Evolutionary conservation across 441 rosid genomes (phyloP).

Genomic region (Euphorbia celastroides): DNA sequence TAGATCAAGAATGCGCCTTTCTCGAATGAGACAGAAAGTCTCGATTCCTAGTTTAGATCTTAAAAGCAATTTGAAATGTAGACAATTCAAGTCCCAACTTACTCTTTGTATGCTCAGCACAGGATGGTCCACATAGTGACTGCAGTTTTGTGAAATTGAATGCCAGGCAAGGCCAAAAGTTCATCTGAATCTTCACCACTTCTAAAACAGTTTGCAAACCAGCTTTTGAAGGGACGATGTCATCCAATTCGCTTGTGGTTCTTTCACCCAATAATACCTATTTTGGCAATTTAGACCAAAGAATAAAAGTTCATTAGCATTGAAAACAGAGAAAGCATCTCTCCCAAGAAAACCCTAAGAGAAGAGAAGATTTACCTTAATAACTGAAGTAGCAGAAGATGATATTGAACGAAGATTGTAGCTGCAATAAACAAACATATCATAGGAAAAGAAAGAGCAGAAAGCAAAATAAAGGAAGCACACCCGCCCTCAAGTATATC

Average conservation of each 20-base stretch:
- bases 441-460: neutral
- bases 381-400: conserved; percentile 87
- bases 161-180: conserved; percentile 65
- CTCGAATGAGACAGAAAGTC: neutral
- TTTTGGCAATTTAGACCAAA: neutral
- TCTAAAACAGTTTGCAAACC: conserved; percentile 68
- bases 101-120: conserved; percentile 42
- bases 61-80: neutral
- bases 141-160: conserved; percentile 46
- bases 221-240: conserved; percentile 53
- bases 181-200: conserved; percentile 77
- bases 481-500: conserved; percentile 99
- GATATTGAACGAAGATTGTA: conserved; percentile 97
- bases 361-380: conserved; percentile 72
- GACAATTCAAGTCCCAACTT: conserved; percentile 23
- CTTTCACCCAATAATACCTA: conserved; percentile 83
- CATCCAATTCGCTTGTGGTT: conserved; percentile 32
- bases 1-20: neutral
- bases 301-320: neutral
- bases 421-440: conserved; percentile 36
- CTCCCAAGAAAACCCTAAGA: too few species aligned
- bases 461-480: conserved; percentile 12
- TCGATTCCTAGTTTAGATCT: neutral
- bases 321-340: neutral
- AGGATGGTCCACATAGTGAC: conserved; percentile 41